A percentile compares a stretch with the other conserved stretches of the same genome.
phyloP scores from a whole-genome alignment of 495 filamentous ascomycete species.

The Alectoria sarmentosa region DNA sequence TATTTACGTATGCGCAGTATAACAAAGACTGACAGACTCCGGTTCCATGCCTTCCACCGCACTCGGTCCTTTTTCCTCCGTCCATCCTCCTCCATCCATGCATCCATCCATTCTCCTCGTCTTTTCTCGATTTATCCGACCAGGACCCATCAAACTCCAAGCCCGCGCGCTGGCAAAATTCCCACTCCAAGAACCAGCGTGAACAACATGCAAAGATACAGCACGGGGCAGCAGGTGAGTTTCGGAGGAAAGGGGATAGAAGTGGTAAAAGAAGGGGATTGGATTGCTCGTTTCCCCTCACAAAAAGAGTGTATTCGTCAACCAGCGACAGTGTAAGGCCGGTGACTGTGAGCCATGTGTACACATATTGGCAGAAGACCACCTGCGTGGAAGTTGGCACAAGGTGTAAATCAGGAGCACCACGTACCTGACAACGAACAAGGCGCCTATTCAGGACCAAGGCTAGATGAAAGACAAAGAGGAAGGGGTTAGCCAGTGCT shows the following conservation, averaged over 20 bases:
- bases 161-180: not conserved
- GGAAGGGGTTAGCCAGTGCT: not conserved
- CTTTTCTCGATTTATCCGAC: not conserved
- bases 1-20: not conserved
- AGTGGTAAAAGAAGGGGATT: too few relatives aligned
- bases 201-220: not conserved
- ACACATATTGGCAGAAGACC: not conserved
- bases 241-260: too few relatives aligned
- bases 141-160: not conserved
- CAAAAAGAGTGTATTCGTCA: not conserved
- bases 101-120: too few relatives aligned
- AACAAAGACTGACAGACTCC: not conserved
- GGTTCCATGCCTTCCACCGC: not conserved
- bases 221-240: too few relatives aligned
- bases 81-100: not conserved
- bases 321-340: not conserved
- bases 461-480: not conserved
- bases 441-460: not conserved
- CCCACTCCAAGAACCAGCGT: not conserved
- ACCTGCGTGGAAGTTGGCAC: not conserved
- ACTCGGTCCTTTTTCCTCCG: not conserved
- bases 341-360: not conserved
- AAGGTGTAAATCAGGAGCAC: not conserved
- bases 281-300: not conserved
- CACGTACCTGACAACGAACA: not conserved